Conservation (phyloP, 2,329 filamentous ascomycete species). For the Mycogone perniciosa region DNA sequence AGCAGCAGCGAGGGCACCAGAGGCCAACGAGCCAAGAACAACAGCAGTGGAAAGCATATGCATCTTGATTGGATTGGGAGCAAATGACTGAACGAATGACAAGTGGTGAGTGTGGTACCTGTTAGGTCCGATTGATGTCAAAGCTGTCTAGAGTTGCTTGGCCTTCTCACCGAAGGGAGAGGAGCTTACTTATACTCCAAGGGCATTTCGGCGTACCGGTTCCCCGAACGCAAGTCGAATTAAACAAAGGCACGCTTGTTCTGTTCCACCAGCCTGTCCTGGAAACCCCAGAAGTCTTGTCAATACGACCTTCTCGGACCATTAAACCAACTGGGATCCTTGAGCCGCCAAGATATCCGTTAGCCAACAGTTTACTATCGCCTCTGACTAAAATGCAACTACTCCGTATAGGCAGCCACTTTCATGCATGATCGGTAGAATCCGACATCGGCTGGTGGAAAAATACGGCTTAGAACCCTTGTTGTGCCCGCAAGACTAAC, state of each 20-base stretch:
- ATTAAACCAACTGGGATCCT: not conserved
- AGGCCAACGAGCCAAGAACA: slow-evolving; percentile 24
- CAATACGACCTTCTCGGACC: not conserved
- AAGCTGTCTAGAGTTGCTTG: not conserved
- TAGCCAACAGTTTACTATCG: not conserved
- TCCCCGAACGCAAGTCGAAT: no score
- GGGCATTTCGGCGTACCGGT: not conserved
- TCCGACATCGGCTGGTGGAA: not conserved
- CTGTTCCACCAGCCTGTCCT: not conserved
- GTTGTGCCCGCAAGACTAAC: not conserved
- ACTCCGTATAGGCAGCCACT: not conserved
- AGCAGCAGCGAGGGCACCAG: slow-evolving; percentile 18
- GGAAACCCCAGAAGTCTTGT: not conserved
- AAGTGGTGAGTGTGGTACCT: not conserved
- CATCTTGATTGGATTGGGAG: slow-evolving; percentile 17
- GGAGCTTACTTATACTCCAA: not conserved
- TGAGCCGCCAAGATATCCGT: not conserved
- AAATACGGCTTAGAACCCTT: not conserved
- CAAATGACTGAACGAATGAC: slow-evolving; percentile 11
- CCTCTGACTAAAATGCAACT: not conserved
- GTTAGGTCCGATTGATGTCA: not conserved
- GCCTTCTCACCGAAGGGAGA: not conserved
- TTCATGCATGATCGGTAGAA: not conserved
- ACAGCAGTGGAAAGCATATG: slow-evolving; percentile 21
- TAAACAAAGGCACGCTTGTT: not conserved